phyloP scores from a whole-genome alignment of 345 rosid genomes.

The Acer negundo region DNA sequence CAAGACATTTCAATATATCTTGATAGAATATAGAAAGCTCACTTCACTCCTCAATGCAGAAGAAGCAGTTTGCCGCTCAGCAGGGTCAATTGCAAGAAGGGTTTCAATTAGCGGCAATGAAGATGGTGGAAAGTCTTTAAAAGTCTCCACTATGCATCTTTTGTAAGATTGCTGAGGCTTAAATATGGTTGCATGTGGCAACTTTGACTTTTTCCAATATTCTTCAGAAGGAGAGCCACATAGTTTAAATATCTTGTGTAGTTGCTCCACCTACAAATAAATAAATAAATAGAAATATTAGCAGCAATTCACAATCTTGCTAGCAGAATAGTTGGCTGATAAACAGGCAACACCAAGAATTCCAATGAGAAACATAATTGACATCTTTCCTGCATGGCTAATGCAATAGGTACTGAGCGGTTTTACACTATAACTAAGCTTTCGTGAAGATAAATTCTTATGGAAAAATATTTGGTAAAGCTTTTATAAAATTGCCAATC shows the following conservation, averaged over 20 bases:
- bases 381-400: background rate
- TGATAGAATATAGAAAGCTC: constrained; percentile 27
- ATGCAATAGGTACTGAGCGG: background rate
- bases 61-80: constrained; percentile 66
- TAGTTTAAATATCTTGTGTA: constrained; percentile 72
- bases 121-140: constrained; percentile 70
- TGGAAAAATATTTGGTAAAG: background rate
- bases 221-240: constrained; percentile 86
- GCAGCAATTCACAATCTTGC: constrained; percentile 12
- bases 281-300: background rate
- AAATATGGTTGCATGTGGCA: constrained; percentile 82
- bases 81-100: constrained; percentile 75
- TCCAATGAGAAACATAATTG: background rate
- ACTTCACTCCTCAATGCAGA: constrained; percentile 72
- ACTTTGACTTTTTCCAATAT: constrained; percentile 75
- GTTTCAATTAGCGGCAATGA: constrained; percentile 68
- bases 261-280: constrained; percentile 66
- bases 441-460: background rate
- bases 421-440: background rate
- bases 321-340: constrained; percentile 2
- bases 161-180: constrained; percentile 76
- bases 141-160: constrained; percentile 65
- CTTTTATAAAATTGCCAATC: background rate
- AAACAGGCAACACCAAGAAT: constrained; percentile 11
- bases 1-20: no score